These are phyloP conservation scores for Agrocybe praecox DNA, from an alignment of 768 basidiomycete species.

Conservation along the genomic window DNA sequence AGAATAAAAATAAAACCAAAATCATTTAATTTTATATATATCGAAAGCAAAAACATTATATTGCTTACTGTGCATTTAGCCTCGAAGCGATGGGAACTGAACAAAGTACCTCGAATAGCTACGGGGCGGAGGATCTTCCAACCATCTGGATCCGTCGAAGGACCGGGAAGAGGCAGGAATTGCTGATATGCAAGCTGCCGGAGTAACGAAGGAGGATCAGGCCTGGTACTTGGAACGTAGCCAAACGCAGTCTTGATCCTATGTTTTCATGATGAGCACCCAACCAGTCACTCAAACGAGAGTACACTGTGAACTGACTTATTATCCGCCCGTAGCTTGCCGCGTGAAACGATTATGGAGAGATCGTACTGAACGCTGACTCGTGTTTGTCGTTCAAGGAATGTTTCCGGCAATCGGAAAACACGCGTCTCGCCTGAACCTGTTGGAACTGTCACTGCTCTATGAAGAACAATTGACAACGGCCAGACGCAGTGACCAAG, in stretches of 20 bases:
- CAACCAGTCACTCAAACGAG: neutral
- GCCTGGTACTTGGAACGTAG: slow-evolving; percentile 49
- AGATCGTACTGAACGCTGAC: slow-evolving; percentile 57
- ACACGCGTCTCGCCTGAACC: slow-evolving; percentile 37
- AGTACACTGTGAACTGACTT: slow-evolving; percentile 31
- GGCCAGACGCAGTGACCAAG: slow-evolving; percentile 51
- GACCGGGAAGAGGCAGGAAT: slow-evolving; percentile 43
- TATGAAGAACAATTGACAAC: slow-evolving; percentile 47
- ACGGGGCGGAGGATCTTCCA: slow-evolving; percentile 50
- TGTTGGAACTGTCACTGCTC: slow-evolving; percentile 40
- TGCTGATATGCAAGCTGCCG: slow-evolving; percentile 54
- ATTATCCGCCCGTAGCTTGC: slow-evolving; percentile 50
- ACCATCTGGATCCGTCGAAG: slow-evolving; percentile 51
- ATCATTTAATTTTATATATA: neutral
- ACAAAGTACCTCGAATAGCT: slow-evolving; percentile 41
- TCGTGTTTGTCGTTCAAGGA: slow-evolving; percentile 49
- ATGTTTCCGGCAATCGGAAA: slow-evolving; percentile 53
- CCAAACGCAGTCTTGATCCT: slow-evolving; percentile 57
- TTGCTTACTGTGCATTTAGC: slow-evolving; percentile 43
- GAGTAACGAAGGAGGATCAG: slow-evolving; percentile 45
- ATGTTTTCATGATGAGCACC: slow-evolving; percentile 1
- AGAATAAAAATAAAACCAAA: slow-evolving; percentile 2
- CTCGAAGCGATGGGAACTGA: slow-evolving; percentile 38
- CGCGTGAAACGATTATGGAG: slow-evolving; percentile 44
- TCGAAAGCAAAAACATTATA: neutral